A percentile compares a stretch with the other conserved stretches of the same genome.
Conservation (phyloP, 2,329 filamentous ascomycete genomes). For the Calonectria naviculata region DNA sequence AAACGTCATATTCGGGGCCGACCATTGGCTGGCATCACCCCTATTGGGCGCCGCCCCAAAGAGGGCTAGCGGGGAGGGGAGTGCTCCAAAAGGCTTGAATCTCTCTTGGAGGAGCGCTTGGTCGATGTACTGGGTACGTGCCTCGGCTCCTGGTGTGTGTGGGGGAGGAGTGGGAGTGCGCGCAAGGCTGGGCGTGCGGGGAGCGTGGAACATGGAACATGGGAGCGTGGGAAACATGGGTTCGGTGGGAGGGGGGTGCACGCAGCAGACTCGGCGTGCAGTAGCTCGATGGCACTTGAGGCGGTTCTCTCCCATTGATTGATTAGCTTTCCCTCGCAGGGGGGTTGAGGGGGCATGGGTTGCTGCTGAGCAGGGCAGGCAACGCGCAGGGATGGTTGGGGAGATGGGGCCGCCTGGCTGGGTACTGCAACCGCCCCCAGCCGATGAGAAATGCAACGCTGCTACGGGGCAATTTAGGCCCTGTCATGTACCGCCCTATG, state of each 20-base stretch:
- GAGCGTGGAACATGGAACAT: conserved; percentile 7
- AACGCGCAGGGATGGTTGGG: conserved; percentile 5
- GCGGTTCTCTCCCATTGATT: conserved; percentile 22
- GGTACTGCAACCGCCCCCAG: conserved; percentile 15
- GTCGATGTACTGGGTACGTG: neutral
- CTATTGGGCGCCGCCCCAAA: conserved; percentile 6
- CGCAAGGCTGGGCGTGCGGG: neutral
- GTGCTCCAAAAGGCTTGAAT: neutral
- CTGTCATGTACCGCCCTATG: neutral
- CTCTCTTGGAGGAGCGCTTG: neutral
- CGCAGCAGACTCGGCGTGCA: neutral
- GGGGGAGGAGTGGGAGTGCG: neutral
- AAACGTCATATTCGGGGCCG: conserved; percentile 39
- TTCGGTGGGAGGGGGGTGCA: conserved; percentile 6
- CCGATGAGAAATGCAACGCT: conserved; percentile 7
- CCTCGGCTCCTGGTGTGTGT: conserved; percentile 11
- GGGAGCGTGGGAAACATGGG: neutral
- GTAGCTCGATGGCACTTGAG: conserved; percentile 20
- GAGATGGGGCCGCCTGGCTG: neutral
- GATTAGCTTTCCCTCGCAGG: conserved; percentile 30
- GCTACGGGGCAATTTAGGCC: neutral
- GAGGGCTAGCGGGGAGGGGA: neutral
- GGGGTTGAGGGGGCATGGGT: neutral
- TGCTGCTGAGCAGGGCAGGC: neutral
- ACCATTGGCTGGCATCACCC: conserved; percentile 27